These are phyloP conservation scores for Pleurotus citrinopileatus DNA, from an alignment of 768 basidiomycete species.

Conservation along the genomic window DNA sequence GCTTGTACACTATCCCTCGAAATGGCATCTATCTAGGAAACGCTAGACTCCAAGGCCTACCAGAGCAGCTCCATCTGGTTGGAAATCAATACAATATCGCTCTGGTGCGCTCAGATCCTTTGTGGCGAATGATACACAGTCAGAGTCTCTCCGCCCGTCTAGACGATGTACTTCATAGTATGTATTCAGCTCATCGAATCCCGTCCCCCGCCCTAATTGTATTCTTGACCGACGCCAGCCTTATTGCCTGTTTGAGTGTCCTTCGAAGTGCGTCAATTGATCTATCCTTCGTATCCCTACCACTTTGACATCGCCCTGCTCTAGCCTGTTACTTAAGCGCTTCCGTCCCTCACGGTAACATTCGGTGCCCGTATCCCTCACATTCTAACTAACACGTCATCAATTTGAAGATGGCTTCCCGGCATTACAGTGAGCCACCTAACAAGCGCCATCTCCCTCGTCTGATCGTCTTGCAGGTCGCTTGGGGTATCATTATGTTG, in stretches of 20 bases:
- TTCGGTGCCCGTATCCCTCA: background rate
- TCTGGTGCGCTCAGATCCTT: conserved; percentile 35
- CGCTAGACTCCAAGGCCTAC: conserved; percentile 63
- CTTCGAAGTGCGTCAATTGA: conserved; percentile 52
- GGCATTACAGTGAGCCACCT: conserved; percentile 58
- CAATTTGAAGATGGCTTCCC: conserved; percentile 51
- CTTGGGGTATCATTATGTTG: conserved; percentile 66
- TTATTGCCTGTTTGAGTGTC: conserved; percentile 65
- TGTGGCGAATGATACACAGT: no score
- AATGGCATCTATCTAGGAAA: conserved; percentile 40
- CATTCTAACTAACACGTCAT: conserved; percentile 7
- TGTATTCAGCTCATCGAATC: conserved; percentile 17
- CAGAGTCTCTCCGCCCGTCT: no score
- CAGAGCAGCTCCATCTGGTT: conserved; percentile 49
- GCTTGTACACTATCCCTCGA: background rate
- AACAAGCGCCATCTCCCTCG: no score
- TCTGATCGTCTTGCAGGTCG: conserved; percentile 31
- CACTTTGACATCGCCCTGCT: conserved; percentile 11
- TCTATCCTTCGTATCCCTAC: background rate
- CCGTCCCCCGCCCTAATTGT: background rate
- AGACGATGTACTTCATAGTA: conserved; percentile 75
- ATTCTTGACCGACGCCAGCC: conserved; percentile 28
- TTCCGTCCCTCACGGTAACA: conserved; percentile 59
- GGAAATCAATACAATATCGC: conserved; percentile 66
- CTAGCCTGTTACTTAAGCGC: conserved; percentile 55